Evolutionary conservation across 2,329 filamentous ascomycete species (phyloP), one percentile per base, ranked within the genome.

Genomic region (Alternaria burnsii): DNA sequence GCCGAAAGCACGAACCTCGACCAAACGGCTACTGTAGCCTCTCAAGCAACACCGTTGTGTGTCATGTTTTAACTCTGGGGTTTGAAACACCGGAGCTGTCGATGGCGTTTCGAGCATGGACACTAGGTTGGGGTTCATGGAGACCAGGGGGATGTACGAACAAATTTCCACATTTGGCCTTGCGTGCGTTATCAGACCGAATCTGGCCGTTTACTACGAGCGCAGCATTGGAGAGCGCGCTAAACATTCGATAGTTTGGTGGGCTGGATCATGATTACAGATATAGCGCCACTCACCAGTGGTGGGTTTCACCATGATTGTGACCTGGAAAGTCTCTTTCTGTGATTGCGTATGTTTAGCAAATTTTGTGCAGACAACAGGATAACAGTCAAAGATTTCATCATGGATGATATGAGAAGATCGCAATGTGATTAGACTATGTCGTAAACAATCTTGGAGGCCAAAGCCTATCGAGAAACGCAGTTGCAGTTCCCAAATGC

Each of bases 21-120:
- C 32, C 55, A 40, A 58, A 53, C 54, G 47, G 53, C 55, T 52
- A 24, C n/a, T 42, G 34, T 48, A 53, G 47, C 18, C n/a, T 47
- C 30, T 44, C 38, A 22, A 52, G 36, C 40, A 48, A 52, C 22
- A 43, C 61, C 61, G 61, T 58, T 61, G 57, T 55, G 51, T 52
- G 54, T 61, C 54, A 55, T 48, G 44, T 58, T 63, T 61, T 52
- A 18, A 28, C 30, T 52, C 54, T 30, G 26, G 30, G 24, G 40
- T 40, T 28, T 61, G 58, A 63, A 63, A 63, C 61, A 40, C 61
- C 61, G 58, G 51, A 52, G 24, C 43, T 28, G 52, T 46, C 51
- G 26, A 55, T 55, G 36, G 52, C 42, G 56, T 55, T 62, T 59
- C 42, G 52, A 56, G 52, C 42, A 44, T 55, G 50, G 44, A 32